These are phyloP conservation scores for Candida sp. DNA, from an alignment of 1,139 yeast genomes.

Conservation along the genomic window DNA sequence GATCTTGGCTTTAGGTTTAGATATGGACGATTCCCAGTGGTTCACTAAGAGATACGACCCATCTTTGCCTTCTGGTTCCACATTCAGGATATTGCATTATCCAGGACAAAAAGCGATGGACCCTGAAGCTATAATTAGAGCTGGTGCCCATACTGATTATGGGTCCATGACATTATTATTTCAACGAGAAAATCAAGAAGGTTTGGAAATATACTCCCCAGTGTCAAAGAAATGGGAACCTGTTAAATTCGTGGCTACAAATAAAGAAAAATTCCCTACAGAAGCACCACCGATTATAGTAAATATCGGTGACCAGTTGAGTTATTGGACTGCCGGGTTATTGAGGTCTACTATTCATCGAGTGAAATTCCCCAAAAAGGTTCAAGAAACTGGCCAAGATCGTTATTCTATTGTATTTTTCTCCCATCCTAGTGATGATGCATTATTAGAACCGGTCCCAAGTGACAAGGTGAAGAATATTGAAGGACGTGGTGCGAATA, in stretches of 20 bases:
- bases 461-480: constrained; percentile 45
- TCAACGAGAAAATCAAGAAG: constrained; percentile 70
- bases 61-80: constrained; percentile 51
- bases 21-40: constrained; percentile 54
- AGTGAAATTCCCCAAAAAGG: constrained; percentile 57
- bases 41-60: constrained; percentile 56
- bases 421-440: constrained; percentile 72
- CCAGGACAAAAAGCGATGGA: constrained; percentile 54
- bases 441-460: constrained; percentile 69
- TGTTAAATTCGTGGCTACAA: constrained; percentile 51
- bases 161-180: constrained; percentile 71
- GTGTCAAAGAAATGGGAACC: constrained; percentile 55
- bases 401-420: constrained; percentile 81
- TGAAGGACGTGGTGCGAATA: constrained; percentile 47
- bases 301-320: constrained; percentile 73
- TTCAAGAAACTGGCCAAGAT: constrained; percentile 56
- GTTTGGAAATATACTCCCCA: constrained; percentile 63
- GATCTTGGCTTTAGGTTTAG: constrained; percentile 57
- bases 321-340: constrained; percentile 77
- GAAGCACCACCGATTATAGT: constrained; percentile 67
- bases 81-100: constrained; percentile 67
- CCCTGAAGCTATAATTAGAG: constrained; percentile 60
- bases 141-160: constrained; percentile 87
- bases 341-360: constrained; percentile 72
- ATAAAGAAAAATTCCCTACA: constrained; percentile 30